Evolutionary conservation across 2,329 filamentous ascomycete genomes (phyloP), one percentile per base, ranked within the genome.

Genomic region (Dactylellina leptospora): DNA sequence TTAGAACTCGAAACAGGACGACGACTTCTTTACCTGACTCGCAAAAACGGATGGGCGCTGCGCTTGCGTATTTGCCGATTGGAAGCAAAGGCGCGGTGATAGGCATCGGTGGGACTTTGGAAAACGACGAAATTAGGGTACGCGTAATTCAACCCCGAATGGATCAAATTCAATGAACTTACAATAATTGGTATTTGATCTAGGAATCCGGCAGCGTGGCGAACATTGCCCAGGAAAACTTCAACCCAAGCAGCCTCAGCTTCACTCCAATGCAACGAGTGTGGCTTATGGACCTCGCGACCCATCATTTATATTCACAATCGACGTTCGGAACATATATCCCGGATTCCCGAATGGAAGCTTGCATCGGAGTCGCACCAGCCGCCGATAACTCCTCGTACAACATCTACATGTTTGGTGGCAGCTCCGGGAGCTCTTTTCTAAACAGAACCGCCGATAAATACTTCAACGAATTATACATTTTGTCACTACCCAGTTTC

Each of bases 361-460:
- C 81, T 64, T 84, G 83, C 74, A 73, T 81, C 2, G 78, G 81
- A 0, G 59, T 79, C 0, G 79, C 77, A 11, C 79, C 81, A 25
- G 80, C 82, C 0, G 78, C 79, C 2, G 83, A 84, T 61, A 80
- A 80, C 47, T 82, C 81, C 1, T 82, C 80, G 59, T 80, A 83
- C 55, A 84, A 84, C 58, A 82, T 85, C 40, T 81, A 82, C 54
- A 78, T 85, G 51, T 85, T 84, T 61, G 83, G 84, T 16, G 84
- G 84, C 5, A 78, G 78, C 27, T 78, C 82, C 63, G 80, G 76
- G 11, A 74, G 44, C 23, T 72, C 68, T 1, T 60, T 72, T 25
- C 45, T 72, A 20, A 55, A 64, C 30, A 58, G 54, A 8, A 48
- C 36, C 6, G 53, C 59, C n/a, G 59, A 72, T 4, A 54, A 44